These are phyloP conservation scores for Vachellia pachyceras DNA, from an alignment of 306 rosid genomes.

Conservation along the genomic window DNA sequence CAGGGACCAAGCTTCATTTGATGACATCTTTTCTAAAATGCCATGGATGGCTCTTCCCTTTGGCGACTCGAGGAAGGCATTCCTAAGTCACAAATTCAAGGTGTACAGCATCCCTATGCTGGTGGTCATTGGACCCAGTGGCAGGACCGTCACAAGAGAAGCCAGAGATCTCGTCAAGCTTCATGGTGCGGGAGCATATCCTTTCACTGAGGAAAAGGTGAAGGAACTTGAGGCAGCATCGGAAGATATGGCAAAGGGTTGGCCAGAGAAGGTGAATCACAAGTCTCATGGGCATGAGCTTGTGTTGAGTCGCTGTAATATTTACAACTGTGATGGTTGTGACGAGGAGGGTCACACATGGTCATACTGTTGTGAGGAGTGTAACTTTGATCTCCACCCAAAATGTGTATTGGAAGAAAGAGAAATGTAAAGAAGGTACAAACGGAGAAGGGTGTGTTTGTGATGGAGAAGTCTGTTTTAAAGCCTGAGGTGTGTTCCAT, in stretches of 20 bases:
- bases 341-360: conserved; percentile 48
- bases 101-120: conserved; percentile 67
- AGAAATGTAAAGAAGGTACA: conserved; percentile 40
- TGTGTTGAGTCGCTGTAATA: conserved; percentile 41
- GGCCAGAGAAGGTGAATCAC: conserved; percentile 66
- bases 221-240: conserved; percentile 51
- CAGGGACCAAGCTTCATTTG: conserved; percentile 61
- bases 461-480: conserved; percentile 63
- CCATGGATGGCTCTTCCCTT: conserved; percentile 91
- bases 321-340: conserved; percentile 54
- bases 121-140: conserved; percentile 67
- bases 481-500: conserved; percentile 42
- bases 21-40: conserved; percentile 68
- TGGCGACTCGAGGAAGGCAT: conserved; percentile 69
- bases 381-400: conserved; percentile 75
- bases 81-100: conserved; percentile 59
- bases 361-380: conserved; percentile 66
- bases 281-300: conserved; percentile 69
- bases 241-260: conserved; percentile 63
- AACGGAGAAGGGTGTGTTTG: conserved; percentile 59
- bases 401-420: conserved; percentile 56
- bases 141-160: conserved; percentile 63
- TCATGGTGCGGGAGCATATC: conserved; percentile 75
- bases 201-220: conserved; percentile 65
- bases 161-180: conserved; percentile 49